Evolutionary conservation across 495 filamentous ascomycete genomes (phyloP).

Genomic region (Talaromyces ruber): DNA sequence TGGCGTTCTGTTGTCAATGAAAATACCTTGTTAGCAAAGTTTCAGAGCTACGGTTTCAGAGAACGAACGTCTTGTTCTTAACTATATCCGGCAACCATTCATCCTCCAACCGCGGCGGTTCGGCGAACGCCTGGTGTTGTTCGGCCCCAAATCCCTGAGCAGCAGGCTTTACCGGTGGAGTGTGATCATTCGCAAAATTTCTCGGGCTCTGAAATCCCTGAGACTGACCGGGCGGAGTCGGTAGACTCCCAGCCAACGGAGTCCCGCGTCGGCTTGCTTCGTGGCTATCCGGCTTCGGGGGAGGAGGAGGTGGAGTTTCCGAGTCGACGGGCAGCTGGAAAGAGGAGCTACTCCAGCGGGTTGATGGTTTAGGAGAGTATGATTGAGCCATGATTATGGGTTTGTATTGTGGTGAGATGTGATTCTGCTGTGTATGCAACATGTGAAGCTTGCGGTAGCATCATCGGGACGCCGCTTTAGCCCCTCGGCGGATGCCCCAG

Average conservation of each 20-base stretch:
- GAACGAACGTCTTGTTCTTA: slow-evolving; percentile 63
- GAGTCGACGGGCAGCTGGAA: slow-evolving; percentile 22
- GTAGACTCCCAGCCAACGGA: slow-evolving; percentile 27
- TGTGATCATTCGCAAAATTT: not conserved
- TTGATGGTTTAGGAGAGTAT: not conserved
- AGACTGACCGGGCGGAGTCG: slow-evolving; percentile 22
- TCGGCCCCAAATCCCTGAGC: not conserved
- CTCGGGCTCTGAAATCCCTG: slow-evolving; percentile 9
- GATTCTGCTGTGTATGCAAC: not conserved
- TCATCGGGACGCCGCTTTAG: not conserved
- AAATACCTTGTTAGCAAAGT: not conserved
- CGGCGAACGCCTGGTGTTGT: slow-evolving; percentile 13
- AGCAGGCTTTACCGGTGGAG: not conserved
- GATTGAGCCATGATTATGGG: not conserved
- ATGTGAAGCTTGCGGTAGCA: not conserved
- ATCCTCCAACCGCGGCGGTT: slow-evolving; percentile 33
- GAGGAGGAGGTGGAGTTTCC: slow-evolving; percentile 58
- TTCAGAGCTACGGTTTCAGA: not conserved
- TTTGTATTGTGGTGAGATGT: not conserved
- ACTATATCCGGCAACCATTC: slow-evolving; percentile 63
- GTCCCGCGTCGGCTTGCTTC: slow-evolving; percentile 62
- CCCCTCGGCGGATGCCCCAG: not conserved
- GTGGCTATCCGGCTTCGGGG: slow-evolving; percentile 63
- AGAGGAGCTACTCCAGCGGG: slow-evolving; percentile 1
- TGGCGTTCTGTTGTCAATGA: slow-evolving; percentile 20